These are phyloP conservation scores for Saccharomycopsis microspora DNA, from an alignment of 805 yeast species.

Conservation along the genomic window DNA sequence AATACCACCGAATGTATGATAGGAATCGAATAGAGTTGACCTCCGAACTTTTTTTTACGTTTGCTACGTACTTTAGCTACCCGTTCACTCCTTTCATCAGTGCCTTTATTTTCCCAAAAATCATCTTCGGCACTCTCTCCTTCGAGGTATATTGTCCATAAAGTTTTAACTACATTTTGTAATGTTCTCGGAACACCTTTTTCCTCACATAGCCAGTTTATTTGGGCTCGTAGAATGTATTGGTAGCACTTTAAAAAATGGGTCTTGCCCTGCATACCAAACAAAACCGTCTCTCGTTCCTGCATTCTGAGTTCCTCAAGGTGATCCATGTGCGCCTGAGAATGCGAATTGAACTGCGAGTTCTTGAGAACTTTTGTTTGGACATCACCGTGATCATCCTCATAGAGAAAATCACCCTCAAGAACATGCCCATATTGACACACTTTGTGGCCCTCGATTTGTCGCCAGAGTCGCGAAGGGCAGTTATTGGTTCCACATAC, in stretches of 20 bases:
- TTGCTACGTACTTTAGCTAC: neutral
- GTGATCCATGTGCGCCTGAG: constrained; percentile 20
- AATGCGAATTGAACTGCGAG: constrained; percentile 2
- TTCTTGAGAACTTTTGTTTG: constrained; percentile 27
- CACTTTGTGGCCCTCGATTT: constrained; percentile 65
- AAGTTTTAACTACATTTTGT: constrained; percentile 25
- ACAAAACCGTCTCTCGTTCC: constrained; percentile 19
- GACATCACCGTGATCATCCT: constrained; percentile 60
- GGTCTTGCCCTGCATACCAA: constrained; percentile 37
- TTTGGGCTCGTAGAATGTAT: constrained; percentile 36
- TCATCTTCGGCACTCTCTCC: constrained; percentile 4
- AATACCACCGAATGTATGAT: constrained; percentile 24
- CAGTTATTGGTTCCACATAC: constrained; percentile 89
- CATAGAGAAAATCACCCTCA: constrained; percentile 67
- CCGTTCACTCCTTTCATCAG: neutral
- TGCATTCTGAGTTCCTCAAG: constrained; percentile 1
- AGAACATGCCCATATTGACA: constrained; percentile 89
- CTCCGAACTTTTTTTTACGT: constrained; percentile 4
- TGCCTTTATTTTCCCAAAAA: neutral
- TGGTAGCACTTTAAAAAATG: constrained; percentile 39
- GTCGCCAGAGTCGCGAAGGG: constrained; percentile 61
- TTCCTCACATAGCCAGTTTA: constrained; percentile 27
- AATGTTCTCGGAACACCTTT: constrained; percentile 23
- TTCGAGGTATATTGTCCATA: constrained; percentile 24
- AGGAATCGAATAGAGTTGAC: constrained; percentile 17